phyloP scores from a whole-genome alignment of 1,284 basidiomycete genomes.

The Naganishia liquefaciens region DNA sequence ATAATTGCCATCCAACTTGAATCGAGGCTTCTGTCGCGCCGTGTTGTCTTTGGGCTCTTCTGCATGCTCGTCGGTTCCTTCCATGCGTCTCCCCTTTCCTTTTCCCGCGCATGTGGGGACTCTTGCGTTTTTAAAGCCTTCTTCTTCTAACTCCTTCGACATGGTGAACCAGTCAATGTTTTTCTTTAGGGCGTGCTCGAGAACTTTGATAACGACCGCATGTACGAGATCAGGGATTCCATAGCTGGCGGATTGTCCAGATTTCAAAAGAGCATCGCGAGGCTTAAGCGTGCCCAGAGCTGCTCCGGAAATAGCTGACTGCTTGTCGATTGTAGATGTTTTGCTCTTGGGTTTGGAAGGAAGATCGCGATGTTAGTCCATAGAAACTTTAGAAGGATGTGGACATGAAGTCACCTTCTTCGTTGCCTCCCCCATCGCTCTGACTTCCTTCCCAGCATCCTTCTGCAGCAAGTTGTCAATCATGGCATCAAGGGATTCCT shows the following conservation, averaged over 20 bases:
- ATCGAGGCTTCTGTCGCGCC: not conserved
- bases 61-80: not conserved
- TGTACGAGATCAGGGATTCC: constrained; percentile 1
- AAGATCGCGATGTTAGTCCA: no score
- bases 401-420: no score
- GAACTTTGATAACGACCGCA: constrained; percentile 12
- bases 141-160: constrained; percentile 17
- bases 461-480: not conserved
- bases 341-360: not conserved
- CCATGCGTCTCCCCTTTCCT: constrained; percentile 17
- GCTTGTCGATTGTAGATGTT: no score
- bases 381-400: no score
- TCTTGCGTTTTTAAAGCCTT: not conserved
- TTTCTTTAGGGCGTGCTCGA: constrained; percentile 25
- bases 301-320: no score
- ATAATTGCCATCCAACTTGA: constrained; percentile 17
- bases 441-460: not conserved
- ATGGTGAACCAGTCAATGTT: constrained; percentile 31
- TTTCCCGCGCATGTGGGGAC: not conserved
- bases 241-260: no score
- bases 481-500: constrained; percentile 10
- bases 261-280: not conserved
- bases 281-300: no score
- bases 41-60: not conserved
- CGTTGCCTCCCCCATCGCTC: no score